A percentile compares a stretch with the other conserved stretches of the same genome.
Conservation (phyloP, 2,329 filamentous ascomycete species). For the Fusarium nisikadoi region DNA sequence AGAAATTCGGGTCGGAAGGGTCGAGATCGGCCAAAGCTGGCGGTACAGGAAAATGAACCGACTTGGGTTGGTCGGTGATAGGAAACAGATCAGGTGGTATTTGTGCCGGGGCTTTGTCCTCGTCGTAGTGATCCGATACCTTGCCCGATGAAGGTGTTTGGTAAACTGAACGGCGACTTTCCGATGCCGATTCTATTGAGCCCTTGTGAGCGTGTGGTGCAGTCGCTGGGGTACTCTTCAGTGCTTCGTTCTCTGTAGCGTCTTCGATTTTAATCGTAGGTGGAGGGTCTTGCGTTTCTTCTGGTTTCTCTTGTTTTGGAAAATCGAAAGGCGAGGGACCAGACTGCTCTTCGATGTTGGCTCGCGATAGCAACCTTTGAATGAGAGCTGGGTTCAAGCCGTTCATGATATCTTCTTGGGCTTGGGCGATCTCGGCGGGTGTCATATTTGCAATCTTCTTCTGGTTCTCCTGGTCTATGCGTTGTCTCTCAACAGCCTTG, state of each 20-base stretch:
- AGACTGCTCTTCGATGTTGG: conserved; percentile 75
- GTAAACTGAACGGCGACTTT: background rate
- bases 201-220: background rate
- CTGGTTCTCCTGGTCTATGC: conserved; percentile 86
- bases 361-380: conserved; percentile 78
- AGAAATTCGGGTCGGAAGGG: conserved; percentile 83
- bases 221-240: background rate
- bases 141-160: conserved; percentile 39
- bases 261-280: conserved; percentile 53
- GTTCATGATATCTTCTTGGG: conserved; percentile 82
- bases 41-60: conserved; percentile 71
- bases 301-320: conserved; percentile 32
- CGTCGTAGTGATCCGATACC: conserved; percentile 50
- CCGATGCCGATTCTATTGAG: background rate
- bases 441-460: conserved; percentile 82
- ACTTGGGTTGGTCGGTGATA: conserved; percentile 52
- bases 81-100: conserved; percentile 57
- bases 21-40: conserved; percentile 76
- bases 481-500: conserved; percentile 69
- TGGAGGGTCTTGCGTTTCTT: conserved; percentile 13
- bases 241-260: conserved; percentile 26
- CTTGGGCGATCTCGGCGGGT: conserved; percentile 80
- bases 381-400: conserved; percentile 80
- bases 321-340: conserved; percentile 57
- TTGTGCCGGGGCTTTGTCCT: conserved; percentile 55